Base-by-base conservation (phyloP, 768 basidiomycete genomes). In the Leccinum obscurum region DNA sequence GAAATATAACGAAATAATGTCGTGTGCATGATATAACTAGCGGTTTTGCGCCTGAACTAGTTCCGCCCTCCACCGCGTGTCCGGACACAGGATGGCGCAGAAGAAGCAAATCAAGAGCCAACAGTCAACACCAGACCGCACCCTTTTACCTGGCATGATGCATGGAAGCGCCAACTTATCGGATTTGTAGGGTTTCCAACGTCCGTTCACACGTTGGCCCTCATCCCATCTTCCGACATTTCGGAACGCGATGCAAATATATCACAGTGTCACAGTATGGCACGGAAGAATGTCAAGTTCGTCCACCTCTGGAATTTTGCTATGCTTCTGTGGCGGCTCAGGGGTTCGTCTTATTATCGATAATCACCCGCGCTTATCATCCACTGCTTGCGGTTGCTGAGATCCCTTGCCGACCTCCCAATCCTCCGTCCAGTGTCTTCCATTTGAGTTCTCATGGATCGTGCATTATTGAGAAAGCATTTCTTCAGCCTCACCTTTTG, bases 251-350 rank as follows among this genome's bases (percentile, higher is more conserved):
- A 48, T 52, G 52, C 20, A 60, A 62, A 72, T 63, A 62, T 61
- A 64, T 59, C 60, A 58, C 44, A 8, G 52, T 69, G 52, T 65
- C 61, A 59, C 58, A 61, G 54, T 52, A 52, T 63, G 60, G 61
- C 51, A 64, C 44, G 55, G 63, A 68, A 71, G 64, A 26, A 55
- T 14, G 55, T 54, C 64, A 41, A 68, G 56, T 62, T 62, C 39
- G 58, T 61, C 58, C 52, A 62, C 53, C 66, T 70, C 68, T 62
- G 57, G 59, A 59, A 68, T 57, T 58, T 65, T 63, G 54, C 62
- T 49, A 53, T 57, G 62, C 62, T 72, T 71, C 71, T 72, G 63
- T 72, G 63, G 67, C 67, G 61, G 55, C 63, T 61, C 61, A 62
- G 62, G 61, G 64, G 61, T 32, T 52, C 37, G 63, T 56, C 50